A percentile compares a stretch with the other conserved stretches of the same genome.
These are phyloP conservation scores for Canavalia gladiata DNA, from an alignment of 306 rosid species.

Conservation along the genomic window DNA sequence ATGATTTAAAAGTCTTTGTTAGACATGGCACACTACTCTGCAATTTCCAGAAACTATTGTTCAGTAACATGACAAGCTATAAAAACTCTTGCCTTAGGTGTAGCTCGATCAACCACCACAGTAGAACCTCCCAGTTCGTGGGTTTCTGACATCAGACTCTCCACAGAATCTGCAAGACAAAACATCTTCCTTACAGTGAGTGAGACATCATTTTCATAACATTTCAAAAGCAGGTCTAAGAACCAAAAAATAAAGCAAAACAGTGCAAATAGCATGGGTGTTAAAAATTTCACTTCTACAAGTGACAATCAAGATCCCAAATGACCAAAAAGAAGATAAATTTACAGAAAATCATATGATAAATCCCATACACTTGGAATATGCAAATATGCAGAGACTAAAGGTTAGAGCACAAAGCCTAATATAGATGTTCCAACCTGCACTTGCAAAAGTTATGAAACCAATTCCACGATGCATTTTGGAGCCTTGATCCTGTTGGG, in stretches of 20 bases:
- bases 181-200: conserved; percentile 35
- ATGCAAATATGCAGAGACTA: neutral
- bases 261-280: neutral
- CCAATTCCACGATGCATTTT: conserved; percentile 95
- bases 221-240: neutral
- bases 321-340: conserved; percentile 2
- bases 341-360: neutral
- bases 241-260: neutral
- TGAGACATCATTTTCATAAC: conserved; percentile 14
- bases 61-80: conserved; percentile 27
- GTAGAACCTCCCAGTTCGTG: conserved; percentile 92
- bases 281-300: conserved; percentile 11
- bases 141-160: conserved; percentile 87
- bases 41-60: conserved; percentile 22
- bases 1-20: neutral
- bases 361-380: conserved; percentile 7
- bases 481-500: conserved; percentile 87
- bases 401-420: conserved; percentile 12
- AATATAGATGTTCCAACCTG: conserved; percentile 70
- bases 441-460: conserved; percentile 89
- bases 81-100: conserved; percentile 84
- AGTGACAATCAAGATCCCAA: neutral
- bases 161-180: conserved; percentile 84
- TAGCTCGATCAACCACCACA: conserved; percentile 97
- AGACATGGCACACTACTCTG: conserved; percentile 5